A percentile compares a stretch with the other conserved stretches of the same genome.
Evolutionary conservation across 805 yeast species (phyloP).

Genomic region (Candida mattraensis): DNA sequence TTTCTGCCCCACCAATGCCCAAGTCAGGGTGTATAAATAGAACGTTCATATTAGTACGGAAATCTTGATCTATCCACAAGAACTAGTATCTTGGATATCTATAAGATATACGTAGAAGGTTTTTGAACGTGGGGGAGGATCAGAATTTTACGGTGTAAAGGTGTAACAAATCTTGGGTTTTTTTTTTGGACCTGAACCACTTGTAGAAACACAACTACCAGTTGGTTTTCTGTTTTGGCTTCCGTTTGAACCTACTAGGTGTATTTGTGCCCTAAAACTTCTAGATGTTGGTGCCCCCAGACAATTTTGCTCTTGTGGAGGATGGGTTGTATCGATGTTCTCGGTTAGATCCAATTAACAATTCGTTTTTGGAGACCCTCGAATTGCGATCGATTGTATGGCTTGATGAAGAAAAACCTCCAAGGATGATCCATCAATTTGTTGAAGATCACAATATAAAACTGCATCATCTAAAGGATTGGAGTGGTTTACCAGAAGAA

Average conservation of each 20-base stretch:
- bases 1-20: slow-evolving; percentile 97
- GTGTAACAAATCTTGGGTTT: no score
- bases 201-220: no score
- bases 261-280: background rate
- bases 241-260: no score
- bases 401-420: slow-evolving; percentile 84
- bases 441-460: slow-evolving; percentile 57
- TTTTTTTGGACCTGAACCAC: no score
- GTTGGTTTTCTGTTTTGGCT: background rate
- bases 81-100: no score
- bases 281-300: slow-evolving; percentile 85
- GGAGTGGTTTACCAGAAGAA: slow-evolving; percentile 25
- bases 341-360: slow-evolving; percentile 69
- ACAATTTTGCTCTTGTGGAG: slow-evolving; percentile 88
- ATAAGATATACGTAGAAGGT: background rate
- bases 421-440: slow-evolving; percentile 65
- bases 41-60: slow-evolving; percentile 42
- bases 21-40: slow-evolving; percentile 95
- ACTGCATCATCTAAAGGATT: slow-evolving; percentile 42
- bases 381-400: slow-evolving; percentile 66
- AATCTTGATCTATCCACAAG: background rate
- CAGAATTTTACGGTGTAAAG: no score
- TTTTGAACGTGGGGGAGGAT: no score
- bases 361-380: slow-evolving; percentile 76
- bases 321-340: slow-evolving; percentile 83